phyloP scores from a whole-genome alignment of 306 rosid genomes.

The Corylus americana region DNA sequence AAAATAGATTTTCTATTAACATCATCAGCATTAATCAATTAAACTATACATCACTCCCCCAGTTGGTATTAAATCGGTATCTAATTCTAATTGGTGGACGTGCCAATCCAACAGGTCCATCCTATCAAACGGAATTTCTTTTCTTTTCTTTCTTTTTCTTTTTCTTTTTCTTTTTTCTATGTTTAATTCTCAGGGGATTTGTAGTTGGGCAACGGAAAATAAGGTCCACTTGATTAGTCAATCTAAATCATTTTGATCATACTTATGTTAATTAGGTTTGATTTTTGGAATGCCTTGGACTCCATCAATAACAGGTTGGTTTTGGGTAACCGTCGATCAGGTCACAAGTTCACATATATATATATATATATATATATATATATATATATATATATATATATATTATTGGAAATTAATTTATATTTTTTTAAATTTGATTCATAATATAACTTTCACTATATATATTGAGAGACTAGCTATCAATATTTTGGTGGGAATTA shows the following conservation, averaged over 20 bases:
- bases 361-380: too few relatives aligned
- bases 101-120: slow-evolving; percentile 25
- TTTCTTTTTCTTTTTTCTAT: background rate
- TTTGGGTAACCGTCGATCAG: background rate
- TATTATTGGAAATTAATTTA: background rate
- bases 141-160: too few relatives aligned
- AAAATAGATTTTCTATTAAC: slow-evolving; percentile 43
- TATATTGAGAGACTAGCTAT: background rate
- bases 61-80: slow-evolving; percentile 30
- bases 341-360: background rate
- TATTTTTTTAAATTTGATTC: background rate
- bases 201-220: background rate
- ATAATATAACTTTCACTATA: background rate
- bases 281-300: background rate
- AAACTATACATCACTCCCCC: slow-evolving; percentile 24
- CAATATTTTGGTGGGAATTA: background rate
- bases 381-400: background rate
- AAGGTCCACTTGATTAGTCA: background rate
- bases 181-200: background rate
- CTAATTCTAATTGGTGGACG: slow-evolving; percentile 44
- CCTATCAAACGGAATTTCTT: slow-evolving; percentile 9
- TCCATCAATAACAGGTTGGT: background rate
- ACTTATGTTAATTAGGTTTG: background rate
- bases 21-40: slow-evolving; percentile 34
- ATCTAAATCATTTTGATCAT: background rate